These are phyloP conservation scores for Atkinsonella hypoxylon DNA, from an alignment of 2,329 filamentous ascomycete species.

Conservation along the genomic window DNA sequence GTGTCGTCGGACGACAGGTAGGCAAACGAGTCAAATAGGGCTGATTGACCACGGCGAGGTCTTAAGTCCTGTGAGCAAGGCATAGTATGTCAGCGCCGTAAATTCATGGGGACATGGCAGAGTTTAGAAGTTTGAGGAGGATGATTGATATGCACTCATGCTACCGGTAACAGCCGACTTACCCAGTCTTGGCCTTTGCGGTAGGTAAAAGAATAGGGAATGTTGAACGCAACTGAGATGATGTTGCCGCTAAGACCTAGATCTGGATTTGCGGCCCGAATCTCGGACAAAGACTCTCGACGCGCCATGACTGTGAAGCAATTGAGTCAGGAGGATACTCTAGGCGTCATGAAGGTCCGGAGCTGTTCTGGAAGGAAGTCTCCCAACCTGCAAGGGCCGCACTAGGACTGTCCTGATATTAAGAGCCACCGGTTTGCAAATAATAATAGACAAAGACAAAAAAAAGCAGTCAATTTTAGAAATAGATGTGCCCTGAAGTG, in stretches of 20 bases:
- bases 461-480: too few species aligned
- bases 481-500: too few species aligned
- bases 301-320: conserved; percentile 23
- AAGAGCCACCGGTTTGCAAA: not conserved
- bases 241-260: conserved; percentile 51
- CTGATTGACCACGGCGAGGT: conserved; percentile 74
- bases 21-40: conserved; percentile 81
- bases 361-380: not conserved
- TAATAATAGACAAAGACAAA: not conserved
- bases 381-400: not conserved
- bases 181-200: conserved; percentile 50
- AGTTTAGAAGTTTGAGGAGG: not conserved
- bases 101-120: not conserved
- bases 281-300: conserved; percentile 41
- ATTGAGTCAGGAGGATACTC: not conserved
- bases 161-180: conserved; percentile 15
- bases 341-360: not conserved
- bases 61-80: conserved; percentile 49
- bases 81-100: not conserved
- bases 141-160: not conserved
- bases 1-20: conserved; percentile 75
- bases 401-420: not conserved
- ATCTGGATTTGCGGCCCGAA: conserved; percentile 43
- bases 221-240: conserved; percentile 54
- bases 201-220: conserved; percentile 48